Conservation (phyloP, 306 rosid genomes). For the Cucurbita maxima region DNA sequence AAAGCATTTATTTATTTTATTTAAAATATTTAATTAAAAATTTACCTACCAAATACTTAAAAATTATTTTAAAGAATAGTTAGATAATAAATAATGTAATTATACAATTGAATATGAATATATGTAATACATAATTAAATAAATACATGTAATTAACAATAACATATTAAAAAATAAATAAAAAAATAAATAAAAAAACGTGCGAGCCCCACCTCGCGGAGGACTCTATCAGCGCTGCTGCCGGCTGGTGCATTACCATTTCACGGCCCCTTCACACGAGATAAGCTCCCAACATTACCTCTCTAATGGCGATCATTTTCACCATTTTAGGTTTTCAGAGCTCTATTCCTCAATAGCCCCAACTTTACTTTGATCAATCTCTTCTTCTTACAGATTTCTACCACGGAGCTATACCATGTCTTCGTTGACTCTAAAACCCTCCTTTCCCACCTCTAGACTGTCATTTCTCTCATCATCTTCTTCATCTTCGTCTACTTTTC, state of each 20-base stretch:
- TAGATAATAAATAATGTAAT: too few relatives aligned
- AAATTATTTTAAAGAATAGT: too few relatives aligned
- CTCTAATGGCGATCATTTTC: background rate
- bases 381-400: background rate
- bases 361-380: background rate
- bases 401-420: conserved; percentile 17
- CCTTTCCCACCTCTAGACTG: conserved; percentile 9
- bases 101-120: too few relatives aligned
- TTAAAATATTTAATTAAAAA: too few relatives aligned
- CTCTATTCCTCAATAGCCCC: background rate
- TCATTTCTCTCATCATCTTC: background rate
- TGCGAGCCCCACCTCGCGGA: background rate
- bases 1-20: too few relatives aligned
- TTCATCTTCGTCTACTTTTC: background rate
- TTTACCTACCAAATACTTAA: too few relatives aligned
- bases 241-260: background rate
- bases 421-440: conserved; percentile 29
- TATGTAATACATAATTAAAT: too few relatives aligned
- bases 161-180: too few relatives aligned
- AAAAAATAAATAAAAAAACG: background rate
- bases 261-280: background rate
- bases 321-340: background rate
- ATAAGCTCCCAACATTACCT: too few relatives aligned
- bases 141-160: too few relatives aligned
- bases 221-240: background rate